These are phyloP conservation scores for Leccinum barrowsii DNA, from an alignment of 768 basidiomycete genomes.

Conservation along the genomic window DNA sequence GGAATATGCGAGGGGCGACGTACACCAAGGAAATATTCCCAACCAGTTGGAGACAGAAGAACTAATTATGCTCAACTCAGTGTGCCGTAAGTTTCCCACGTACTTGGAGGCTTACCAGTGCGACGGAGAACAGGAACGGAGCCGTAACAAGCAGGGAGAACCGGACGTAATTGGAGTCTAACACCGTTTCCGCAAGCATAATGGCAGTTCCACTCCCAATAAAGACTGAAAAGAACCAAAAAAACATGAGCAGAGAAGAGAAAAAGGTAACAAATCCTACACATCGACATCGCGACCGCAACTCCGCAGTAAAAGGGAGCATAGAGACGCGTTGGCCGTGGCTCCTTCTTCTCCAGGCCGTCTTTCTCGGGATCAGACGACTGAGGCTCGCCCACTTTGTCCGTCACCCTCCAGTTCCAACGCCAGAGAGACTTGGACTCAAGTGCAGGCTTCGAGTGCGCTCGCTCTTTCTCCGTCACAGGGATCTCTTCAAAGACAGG, in stretches of 20 bases:
- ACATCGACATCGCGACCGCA: conserved; percentile 57
- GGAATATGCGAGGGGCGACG: not conserved
- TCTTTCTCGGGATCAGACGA: conserved; percentile 49
- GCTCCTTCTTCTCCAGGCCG: conserved; percentile 19
- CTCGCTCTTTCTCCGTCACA: conserved; percentile 18
- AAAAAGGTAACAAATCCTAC: conserved; percentile 38
- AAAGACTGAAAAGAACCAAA: conserved; percentile 50
- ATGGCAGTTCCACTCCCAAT: conserved; percentile 56
- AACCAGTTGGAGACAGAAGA: conserved; percentile 71
- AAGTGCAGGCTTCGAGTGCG: not conserved
- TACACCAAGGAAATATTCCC: conserved; percentile 61
- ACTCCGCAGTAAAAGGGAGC: conserved; percentile 73
- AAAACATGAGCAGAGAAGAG: conserved; percentile 6
- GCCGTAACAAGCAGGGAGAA: conserved; percentile 62
- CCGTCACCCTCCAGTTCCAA: conserved; percentile 46
- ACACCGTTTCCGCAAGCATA: conserved; percentile 62
- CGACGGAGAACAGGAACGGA: conserved; percentile 74
- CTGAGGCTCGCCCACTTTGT: conserved; percentile 20
- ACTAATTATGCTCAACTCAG: conserved; percentile 39
- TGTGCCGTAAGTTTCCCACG: not conserved
- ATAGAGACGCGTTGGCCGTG: conserved; percentile 57
- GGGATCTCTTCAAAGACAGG: conserved; percentile 16
- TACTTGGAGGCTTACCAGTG: conserved; percentile 45
- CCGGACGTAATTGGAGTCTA: conserved; percentile 58
- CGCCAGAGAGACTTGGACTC: conserved; percentile 18